phyloP scores from a whole-genome alignment of 2,329 filamentous ascomycete genomes.

The Talaromyces sp. region DNA sequence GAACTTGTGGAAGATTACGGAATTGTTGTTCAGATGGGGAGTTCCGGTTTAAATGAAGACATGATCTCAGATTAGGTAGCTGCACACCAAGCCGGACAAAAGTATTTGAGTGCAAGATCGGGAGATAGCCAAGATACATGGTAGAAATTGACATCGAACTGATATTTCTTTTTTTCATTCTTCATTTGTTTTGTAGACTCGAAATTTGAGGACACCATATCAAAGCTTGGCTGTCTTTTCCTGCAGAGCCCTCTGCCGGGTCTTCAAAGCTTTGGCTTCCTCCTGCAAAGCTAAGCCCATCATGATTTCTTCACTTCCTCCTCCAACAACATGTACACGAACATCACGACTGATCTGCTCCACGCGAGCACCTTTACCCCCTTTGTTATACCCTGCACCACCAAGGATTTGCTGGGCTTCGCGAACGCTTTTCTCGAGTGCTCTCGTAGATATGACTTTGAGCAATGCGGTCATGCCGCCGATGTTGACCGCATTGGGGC shows the following conservation, averaged over 20 bases:
- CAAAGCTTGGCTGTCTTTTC: conserved; percentile 8
- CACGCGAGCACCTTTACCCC: conserved; percentile 46
- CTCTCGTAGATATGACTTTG: conserved; percentile 50
- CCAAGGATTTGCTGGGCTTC: conserved; percentile 55
- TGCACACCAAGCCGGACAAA: no score
- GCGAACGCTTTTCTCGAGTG: conserved; percentile 49
- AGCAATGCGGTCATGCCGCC: conserved; percentile 50
- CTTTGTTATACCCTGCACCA: conserved; percentile 48
- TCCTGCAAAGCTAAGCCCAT: conserved; percentile 27
- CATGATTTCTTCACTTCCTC: conserved; percentile 39
- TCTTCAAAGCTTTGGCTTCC: conserved; percentile 16
- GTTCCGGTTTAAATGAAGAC: no score
- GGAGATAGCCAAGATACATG: no score
- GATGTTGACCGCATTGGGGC: conserved; percentile 40
- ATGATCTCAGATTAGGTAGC: no score
- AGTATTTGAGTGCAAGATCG: no score
- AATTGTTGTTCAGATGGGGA: no score
- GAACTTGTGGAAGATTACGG: no score
- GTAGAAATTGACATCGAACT: not conserved
- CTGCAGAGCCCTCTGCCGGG: not conserved
- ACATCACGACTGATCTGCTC: conserved; percentile 52
- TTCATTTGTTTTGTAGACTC: not conserved
- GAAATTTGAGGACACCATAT: not conserved
- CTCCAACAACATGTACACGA: conserved; percentile 42
- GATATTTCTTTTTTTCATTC: not conserved